These are phyloP conservation scores for Ciborinia camelliae DNA, from an alignment of 2,329 filamentous ascomycete genomes.

Conservation along the genomic window DNA sequence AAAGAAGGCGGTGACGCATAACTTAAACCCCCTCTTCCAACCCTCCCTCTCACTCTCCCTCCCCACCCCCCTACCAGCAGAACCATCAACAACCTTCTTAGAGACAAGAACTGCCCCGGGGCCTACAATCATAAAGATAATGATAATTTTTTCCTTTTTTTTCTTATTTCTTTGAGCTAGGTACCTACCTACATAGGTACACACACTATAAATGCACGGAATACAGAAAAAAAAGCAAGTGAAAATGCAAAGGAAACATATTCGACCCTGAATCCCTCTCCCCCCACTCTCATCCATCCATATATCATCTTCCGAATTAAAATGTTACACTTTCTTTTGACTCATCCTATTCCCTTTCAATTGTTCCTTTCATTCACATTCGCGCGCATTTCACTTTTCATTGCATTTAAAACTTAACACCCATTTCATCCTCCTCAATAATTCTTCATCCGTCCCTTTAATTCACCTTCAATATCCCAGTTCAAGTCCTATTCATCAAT, in stretches of 20 bases:
- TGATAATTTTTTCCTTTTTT: background rate
- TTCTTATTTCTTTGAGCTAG: too few species aligned
- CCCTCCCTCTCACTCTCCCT: background rate
- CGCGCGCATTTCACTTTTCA: background rate
- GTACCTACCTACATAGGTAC: too few species aligned
- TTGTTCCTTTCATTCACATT: background rate
- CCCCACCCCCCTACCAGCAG: background rate
- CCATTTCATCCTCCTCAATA: conserved; percentile 2
- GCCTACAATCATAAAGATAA: too few species aligned
- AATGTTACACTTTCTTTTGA: background rate
- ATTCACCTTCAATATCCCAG: background rate
- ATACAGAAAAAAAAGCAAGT: conserved; percentile 28
- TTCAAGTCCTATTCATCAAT: conserved; percentile 11
- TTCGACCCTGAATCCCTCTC: background rate
- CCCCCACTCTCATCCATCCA: background rate
- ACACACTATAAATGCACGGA: conserved; percentile 29
- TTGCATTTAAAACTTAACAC: background rate
- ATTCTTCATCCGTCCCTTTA: background rate
- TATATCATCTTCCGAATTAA: background rate
- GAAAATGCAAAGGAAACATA: conserved; percentile 35
- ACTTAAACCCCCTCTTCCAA: too few species aligned
- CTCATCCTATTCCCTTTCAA: background rate
- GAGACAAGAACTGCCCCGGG: too few species aligned
- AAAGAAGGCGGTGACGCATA: too few species aligned
- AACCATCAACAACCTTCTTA: too few species aligned